Evolutionary conservation across 148 eudicot genomes (phyloP), one percentile per base, ranked within the genome.

Genomic region (Vaccinium corymbosum): DNA sequence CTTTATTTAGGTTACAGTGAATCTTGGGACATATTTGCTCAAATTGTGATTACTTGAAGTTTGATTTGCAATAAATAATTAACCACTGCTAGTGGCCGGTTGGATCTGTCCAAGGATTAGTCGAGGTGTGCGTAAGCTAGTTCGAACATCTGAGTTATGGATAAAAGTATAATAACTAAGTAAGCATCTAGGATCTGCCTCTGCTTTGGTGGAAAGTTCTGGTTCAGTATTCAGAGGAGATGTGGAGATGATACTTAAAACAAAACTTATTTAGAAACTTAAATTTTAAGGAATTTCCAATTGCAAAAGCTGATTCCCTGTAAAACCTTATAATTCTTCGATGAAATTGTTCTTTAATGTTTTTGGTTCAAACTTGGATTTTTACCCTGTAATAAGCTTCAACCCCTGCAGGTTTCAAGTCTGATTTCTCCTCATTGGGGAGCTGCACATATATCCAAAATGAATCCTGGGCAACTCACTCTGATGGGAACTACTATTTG

Each of bases 391-490:
- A 29, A 68, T 27, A 4, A 68, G 42, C 35, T 27, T 68, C 38
- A 29, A 68, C 73, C 7, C 17, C 38, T 29, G 73, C 38, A 68
- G 73, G 42, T 68, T 68, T 68, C 29, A 0, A n/a, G 14, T 64
- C 71, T 64, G 71, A 64, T 64, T 64, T 61, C 71, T 22, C 38
- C 38, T 68, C 73, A 68, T 29, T 13, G 73, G 17, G 73, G 73
- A 68, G 73, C 73, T 25, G 17, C 73, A 5, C 16, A 10, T 68
- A 68, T 1, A 68, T 66, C 42, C 73, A 68, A 29, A 68, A 68
- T 68, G 73, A 12, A 68, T 68, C 73, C 73, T 38, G 73, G 12
- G 29, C 73, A 68, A 68, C 73, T 68, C 1, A 68, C 73, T 68
- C 73, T 68, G 73, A 68, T 68, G 42, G 73, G 19, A 68, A 14